Percentiles rank a stretch among this genome's conserved stretches.
These are phyloP conservation scores for Trichoderma aggressivum DNA, from an alignment of 2,329 filamentous ascomycete species.

Conservation along the genomic window DNA sequence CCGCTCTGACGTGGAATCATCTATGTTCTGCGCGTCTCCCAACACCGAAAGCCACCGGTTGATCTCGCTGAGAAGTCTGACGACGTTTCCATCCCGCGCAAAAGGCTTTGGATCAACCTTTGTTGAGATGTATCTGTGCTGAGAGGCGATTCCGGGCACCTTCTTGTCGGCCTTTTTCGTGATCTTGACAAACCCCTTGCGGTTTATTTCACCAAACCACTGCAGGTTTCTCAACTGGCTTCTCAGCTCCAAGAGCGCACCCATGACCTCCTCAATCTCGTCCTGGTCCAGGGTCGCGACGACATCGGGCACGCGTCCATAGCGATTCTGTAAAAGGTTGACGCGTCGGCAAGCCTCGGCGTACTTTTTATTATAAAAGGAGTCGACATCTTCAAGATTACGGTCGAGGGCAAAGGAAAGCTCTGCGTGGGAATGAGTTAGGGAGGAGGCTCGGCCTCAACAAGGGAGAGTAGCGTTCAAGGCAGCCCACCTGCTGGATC, in stretches of 20 bases:
- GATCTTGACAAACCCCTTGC: conserved; percentile 93
- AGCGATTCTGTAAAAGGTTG: conserved; percentile 81
- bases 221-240: conserved; percentile 86
- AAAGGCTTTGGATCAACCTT: conserved; percentile 90
- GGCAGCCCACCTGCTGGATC: conserved; percentile 81
- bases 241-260: conserved; percentile 82
- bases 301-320: conserved; percentile 69
- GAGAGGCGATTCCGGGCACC: conserved; percentile 69
- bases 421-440: conserved; percentile 54
- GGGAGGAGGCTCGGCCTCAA: conserved; percentile 25
- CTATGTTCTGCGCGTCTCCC: conserved; percentile 70
- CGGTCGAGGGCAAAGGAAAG: conserved; percentile 97
- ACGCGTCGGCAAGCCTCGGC: conserved; percentile 78
- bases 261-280: conserved; percentile 87
- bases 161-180: conserved; percentile 99
- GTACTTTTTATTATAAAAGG: conserved; percentile 96
- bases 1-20: conserved; percentile 71
- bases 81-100: conserved; percentile 63
- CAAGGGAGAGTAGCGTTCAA: conserved; percentile 20
- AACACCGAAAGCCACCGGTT: conserved; percentile 90
- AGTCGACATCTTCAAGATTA: conserved; percentile 94
- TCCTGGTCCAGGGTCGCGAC: conserved; percentile 76
- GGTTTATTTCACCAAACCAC: conserved; percentile 97
- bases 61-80: conserved; percentile 56
- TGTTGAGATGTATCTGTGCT: conserved; percentile 81